Conservation (phyloP, 306 rosid species). For the Quercus engelmannii region DNA sequence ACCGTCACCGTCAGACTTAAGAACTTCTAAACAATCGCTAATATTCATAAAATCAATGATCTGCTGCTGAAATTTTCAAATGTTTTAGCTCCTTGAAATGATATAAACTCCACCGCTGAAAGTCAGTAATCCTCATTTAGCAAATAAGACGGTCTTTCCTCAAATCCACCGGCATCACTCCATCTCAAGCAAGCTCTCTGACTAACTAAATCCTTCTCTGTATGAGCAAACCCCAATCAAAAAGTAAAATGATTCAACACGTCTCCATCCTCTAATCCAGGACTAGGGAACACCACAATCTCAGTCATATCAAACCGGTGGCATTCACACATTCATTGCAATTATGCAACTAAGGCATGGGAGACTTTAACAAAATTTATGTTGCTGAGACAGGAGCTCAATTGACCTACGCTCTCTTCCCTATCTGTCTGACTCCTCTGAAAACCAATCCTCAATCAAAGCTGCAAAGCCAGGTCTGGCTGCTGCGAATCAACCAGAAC, state of each 20-base stretch:
- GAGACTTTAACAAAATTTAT: constrained; percentile 22
- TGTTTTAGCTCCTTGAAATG: constrained; percentile 21
- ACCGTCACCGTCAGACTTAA: constrained; percentile 7
- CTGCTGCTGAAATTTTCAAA: constrained; percentile 15
- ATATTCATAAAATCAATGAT: constrained; percentile 25
- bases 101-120: constrained; percentile 13
- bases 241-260: constrained; percentile 20
- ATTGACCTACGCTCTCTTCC: neutral
- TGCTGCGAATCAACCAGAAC: constrained; percentile 89
- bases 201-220: constrained; percentile 13
- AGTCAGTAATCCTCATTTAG: constrained; percentile 29
- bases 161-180: constrained; percentile 17
- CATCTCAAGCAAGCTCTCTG: constrained; percentile 27
- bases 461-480: constrained; percentile 97
- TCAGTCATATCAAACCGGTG: constrained; percentile 26
- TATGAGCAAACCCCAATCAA: constrained; percentile 10
- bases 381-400: constrained; percentile 25
- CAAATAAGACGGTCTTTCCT: constrained; percentile 19
- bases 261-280: constrained; percentile 21
- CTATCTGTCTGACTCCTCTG: constrained; percentile 19
- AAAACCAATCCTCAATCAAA: constrained; percentile 36
- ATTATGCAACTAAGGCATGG: neutral
- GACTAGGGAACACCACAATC: constrained; percentile 10
- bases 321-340: constrained; percentile 26
- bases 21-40: constrained; percentile 35